Evolutionary conservation across 495 filamentous ascomycete species (phyloP), one percentile per base, ranked within the genome.

Genomic region (Neurospora terricola): DNA sequence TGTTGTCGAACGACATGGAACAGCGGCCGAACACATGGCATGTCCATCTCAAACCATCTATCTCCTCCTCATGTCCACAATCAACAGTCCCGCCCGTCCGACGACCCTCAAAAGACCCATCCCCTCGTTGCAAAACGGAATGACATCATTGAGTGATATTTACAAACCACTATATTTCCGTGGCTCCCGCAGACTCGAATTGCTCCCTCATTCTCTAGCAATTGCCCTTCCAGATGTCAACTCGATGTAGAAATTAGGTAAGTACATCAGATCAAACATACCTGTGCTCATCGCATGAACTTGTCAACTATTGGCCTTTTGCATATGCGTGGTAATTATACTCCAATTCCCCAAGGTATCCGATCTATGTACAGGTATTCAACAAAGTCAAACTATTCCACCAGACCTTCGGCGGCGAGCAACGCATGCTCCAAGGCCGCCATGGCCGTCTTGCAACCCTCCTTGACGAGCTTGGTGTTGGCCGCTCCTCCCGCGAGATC

Each of bases 381-480:
- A 66, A 66, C 14, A 34, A 66, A 34, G 38, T 30, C 30, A 43
- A 9, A 27, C 48, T 37, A 70, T 30, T 71, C 69, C 27, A 37
- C 9, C 62, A 72, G 54, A 14, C 54, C 54, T 70, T 81, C 76
- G 36, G 81, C 76, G 62, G 74, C 76, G 4, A 78, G 80, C 69
- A 86, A 75, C 30, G 90, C 80, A 70, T 82, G 79, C 73, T 88
- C 83, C 43, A 94, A 81, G 16, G 87, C 84, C 81, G 89, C 86
- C 70, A 85, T 81, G 4, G 90, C 90, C 69, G 88, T 84, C 75
- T 86, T 86, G 82, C 92, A 95, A 10, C 88, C 92, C 89, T 90
- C 92, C 80, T 84, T 88, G 18, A 97, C 85, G 14, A 80, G 82
- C 73, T 88, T 88, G 73, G 86, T 89, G 73, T 92, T 87, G 45